Base-by-base conservation (phyloP, 2,329 filamentous ascomycete genomes). In the Colletotrichum neosansevieriae region DNA sequence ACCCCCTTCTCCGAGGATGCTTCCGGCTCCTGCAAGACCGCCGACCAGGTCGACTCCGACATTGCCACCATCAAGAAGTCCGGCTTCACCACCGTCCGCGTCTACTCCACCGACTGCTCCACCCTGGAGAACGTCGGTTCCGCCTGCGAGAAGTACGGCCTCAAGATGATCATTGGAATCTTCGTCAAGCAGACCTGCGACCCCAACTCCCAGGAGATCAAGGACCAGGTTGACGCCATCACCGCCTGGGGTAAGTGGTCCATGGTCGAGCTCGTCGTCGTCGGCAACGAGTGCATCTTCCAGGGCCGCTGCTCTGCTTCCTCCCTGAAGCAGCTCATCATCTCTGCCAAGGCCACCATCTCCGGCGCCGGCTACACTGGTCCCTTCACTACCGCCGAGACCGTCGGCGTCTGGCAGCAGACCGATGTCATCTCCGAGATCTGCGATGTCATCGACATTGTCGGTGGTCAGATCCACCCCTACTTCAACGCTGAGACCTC, bases 31-130 rank as follows among this genome's bases (percentile, higher is more conserved):
- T 95, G 93, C 90, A 93, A 92, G 88, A 76, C 77, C 69, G 80
- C 85, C 70, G 71, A 71, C n/a, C 78, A 86, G 54, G 88, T 95
- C 67, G 77, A 84, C 70, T 62, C 74, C 24, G 91, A 94, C 72
- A 85, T 95, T 72, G 78, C 80, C 44, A 73, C 79, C 68, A 91
- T 95, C 76, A 87, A 89, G 75, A 57, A 74, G 60, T 87, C 88
- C 72, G 92, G 92, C 69, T 94, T 94, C 87, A 81, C 81, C 71
- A 83, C 87, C 57, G 79, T 95, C 78, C 94, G 95, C 79, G 85
- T 96, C 78, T 98, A 98, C 89, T 93, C 91, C 72, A 94, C 94
- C 73, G 94, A 98, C 87, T 98, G 95, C 86, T 85, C 88, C 81
- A 91, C 91, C 63, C 91, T 97, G 70, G 81, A 89, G 77, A 90